A percentile compares a stretch with the other conserved stretches of the same genome.
Conservation (phyloP, 768 basidiomycete genomes). For the Leucogyrophana mollusca region DNA sequence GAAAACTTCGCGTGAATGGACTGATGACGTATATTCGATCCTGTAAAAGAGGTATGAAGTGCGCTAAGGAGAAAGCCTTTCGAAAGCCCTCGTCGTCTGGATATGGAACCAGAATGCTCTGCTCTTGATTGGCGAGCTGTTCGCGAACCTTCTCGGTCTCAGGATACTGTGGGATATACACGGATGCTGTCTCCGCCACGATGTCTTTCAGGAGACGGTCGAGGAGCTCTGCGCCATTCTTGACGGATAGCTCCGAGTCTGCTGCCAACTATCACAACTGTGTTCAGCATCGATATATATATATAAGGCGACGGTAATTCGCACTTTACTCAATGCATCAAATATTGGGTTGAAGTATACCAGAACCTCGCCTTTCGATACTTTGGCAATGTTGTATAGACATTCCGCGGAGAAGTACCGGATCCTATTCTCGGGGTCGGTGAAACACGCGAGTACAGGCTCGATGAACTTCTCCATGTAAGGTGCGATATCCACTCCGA, state of each 20-base stretch:
- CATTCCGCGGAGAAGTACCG: constrained; percentile 98
- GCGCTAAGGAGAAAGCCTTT: constrained; percentile 90
- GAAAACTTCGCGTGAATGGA: constrained; percentile 92
- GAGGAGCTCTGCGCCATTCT: constrained; percentile 96
- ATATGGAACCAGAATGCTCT: constrained; percentile 64
- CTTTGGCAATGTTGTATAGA: constrained; percentile 96
- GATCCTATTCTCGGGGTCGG: constrained; percentile 91
- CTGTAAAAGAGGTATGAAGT: constrained; percentile 90
- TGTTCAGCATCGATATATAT: constrained; percentile 6
- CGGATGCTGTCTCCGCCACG: constrained; percentile 93
- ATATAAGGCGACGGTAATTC: constrained; percentile 17
- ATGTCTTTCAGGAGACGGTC: constrained; percentile 98
- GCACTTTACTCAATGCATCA: constrained; percentile 93
- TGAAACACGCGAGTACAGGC: constrained; percentile 86
- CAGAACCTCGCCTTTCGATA: constrained; percentile 94
- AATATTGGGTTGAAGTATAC: constrained; percentile 99
- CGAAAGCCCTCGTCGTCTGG: constrained; percentile 52
- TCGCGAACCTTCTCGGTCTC: constrained; percentile 69
- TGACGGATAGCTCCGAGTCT: constrained; percentile 93
- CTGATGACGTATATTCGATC: constrained; percentile 95
- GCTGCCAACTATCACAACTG: constrained; percentile 77
- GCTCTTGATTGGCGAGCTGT: constrained; percentile 38
- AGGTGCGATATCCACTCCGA: constrained; percentile 89
- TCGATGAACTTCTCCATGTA: constrained; percentile 94
- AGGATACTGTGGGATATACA: constrained; percentile 86